A percentile compares a stretch with the other conserved stretches of the same genome.
phyloP scores from a whole-genome alignment of 306 rosid species.

The Vachellia pachyceras region DNA sequence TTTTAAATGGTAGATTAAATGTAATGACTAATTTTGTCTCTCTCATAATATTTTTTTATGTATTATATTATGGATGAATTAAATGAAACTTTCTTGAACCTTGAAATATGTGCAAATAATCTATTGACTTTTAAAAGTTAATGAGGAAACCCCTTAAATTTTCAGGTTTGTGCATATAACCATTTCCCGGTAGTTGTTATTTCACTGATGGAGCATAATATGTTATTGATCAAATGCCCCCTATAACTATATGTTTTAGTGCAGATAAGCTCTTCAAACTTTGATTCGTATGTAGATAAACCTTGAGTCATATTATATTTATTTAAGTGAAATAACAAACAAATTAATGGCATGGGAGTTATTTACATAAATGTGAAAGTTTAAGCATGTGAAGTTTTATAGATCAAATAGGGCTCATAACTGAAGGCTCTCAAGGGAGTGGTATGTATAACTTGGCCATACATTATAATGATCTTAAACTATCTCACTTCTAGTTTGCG shows the following conservation, averaged over 20 bases:
- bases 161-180: neutral
- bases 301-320: neutral
- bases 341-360: neutral
- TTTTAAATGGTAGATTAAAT: slow-evolving; percentile 2
- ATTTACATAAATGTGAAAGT: neutral
- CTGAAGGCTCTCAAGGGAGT: neutral
- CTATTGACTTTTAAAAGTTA: neutral
- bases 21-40: neutral
- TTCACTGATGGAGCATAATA: neutral
- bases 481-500: neutral
- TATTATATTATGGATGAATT: neutral
- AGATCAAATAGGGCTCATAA: neutral
- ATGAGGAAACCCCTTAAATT: neutral
- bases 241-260: neutral
- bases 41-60: neutral
- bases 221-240: neutral
- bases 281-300: neutral
- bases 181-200: neutral
- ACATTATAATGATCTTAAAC: neutral
- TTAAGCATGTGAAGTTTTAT: neutral
- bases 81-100: neutral
- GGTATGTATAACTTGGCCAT: neutral
- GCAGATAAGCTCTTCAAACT: neutral
- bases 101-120: neutral
- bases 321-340: neutral